phyloP scores from a whole-genome alignment of 2,329 filamentous ascomycete species.

The Claviceps monticola region DNA sequence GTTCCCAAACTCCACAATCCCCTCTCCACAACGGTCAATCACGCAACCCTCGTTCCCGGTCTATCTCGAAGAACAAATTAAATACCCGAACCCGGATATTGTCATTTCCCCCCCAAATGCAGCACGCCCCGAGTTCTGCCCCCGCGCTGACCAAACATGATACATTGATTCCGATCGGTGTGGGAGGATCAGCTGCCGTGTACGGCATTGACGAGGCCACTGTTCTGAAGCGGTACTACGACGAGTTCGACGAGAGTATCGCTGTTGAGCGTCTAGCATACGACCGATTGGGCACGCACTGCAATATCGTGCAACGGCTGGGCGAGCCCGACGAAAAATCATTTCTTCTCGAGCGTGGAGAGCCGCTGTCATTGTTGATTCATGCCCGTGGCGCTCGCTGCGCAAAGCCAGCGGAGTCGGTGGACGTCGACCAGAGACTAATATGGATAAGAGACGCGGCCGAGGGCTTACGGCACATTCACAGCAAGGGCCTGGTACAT shows the following conservation, averaged over 20 bases:
- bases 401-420: too few species aligned
- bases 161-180: conserved; percentile 1
- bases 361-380: not conserved
- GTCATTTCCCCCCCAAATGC: too few species aligned
- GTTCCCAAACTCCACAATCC: too few species aligned
- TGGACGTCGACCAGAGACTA: conserved; percentile 2
- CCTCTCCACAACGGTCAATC: too few species aligned
- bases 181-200: conserved; percentile 2
- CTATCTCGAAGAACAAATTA: too few species aligned
- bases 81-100: too few species aligned
- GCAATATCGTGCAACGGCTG: conserved; percentile 3
- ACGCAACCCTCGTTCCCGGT: too few species aligned
- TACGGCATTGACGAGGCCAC: conserved; percentile 5
- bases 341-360: conserved; percentile 4
- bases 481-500: conserved; percentile 3
- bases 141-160: not conserved
- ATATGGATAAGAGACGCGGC: conserved; percentile 2
- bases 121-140: too few species aligned
- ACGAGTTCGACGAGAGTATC: conserved; percentile 3
- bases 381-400: not conserved
- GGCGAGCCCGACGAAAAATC: conserved; percentile 2
- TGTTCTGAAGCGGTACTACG: conserved; percentile 4
- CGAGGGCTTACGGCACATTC: conserved; percentile 2
- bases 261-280: conserved; percentile 4
- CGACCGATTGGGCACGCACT: conserved; percentile 1